Conservation (phyloP, 208 protist species). For the Trypanosoma rangeli region DNA sequence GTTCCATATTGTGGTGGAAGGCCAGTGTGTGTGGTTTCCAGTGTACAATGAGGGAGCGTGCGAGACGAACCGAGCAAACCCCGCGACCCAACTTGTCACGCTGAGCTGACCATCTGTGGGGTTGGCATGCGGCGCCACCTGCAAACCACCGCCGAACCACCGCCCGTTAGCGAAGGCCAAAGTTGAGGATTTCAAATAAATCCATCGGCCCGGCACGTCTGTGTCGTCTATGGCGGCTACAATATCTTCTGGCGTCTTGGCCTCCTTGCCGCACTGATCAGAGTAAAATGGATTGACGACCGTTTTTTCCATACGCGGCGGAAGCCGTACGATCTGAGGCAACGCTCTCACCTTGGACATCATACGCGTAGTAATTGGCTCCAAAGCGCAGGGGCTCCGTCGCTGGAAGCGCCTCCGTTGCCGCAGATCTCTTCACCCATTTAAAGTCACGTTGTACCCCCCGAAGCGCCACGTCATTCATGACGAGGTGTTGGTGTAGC, state of each 20-base stretch:
- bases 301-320: not conserved
- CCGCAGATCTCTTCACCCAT: constrained; percentile 1
- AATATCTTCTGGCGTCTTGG: constrained; percentile 18
- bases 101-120: constrained; percentile 74
- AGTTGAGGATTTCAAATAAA: constrained; percentile 62
- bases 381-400: constrained; percentile 21
- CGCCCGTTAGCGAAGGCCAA: constrained; percentile 80
- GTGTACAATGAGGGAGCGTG: constrained; percentile 59
- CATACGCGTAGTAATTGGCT: constrained; percentile 31
- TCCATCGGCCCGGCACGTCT: constrained; percentile 37
- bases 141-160: constrained; percentile 83
- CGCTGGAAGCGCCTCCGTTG: not conserved
- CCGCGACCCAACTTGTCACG: constrained; percentile 72
- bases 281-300: constrained; percentile 27
- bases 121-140: constrained; percentile 68
- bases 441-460: constrained; percentile 20
- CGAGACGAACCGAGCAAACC: constrained; percentile 47
- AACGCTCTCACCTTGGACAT: not conserved
- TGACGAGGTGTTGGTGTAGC: constrained; percentile 13
- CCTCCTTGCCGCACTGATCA: not conserved
- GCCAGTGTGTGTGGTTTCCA: constrained; percentile 64
- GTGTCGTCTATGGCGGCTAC: constrained; percentile 7
- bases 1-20: constrained; percentile 65
- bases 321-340: not conserved
- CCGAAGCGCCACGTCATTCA: constrained; percentile 15